Base-by-base conservation (phyloP, 345 rosid species). In the Atalantia buxifolia region DNA sequence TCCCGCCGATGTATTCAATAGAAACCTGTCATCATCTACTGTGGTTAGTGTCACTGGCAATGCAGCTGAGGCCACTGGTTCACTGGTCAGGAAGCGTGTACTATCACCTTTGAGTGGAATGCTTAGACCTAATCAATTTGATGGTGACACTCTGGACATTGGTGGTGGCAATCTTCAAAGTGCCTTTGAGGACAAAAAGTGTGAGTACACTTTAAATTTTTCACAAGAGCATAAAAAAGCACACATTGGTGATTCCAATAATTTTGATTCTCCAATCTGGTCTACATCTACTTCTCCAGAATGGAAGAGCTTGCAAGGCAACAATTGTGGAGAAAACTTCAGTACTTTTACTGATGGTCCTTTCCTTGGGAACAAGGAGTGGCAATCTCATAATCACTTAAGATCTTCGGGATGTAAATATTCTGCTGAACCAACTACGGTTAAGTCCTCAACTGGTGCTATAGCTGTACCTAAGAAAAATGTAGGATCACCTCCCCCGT, bases 181-280 rank as follows among this genome's bases (percentile, higher is more conserved):
- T 74, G 80, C 81, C 71, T 82, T 78, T 66, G 45, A 27, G 22
- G 63, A 71, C 21, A 80, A 38, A 72, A 79, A 9, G 16, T 69
- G 60, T 24, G 81, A 71, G 14, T 73, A 71, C 50, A 69, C 69
- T 76, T n/a, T 79, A 65, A 60, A 77, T 59, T 69, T 67, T 59
- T 69, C 82, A n/a, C 89, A 88, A 67, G 91, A 91, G 75, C 78
- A 76, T 79, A 89, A 91, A 84, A 88, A 89, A 80, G 90, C 86
- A 74, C 87, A 89, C 82, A 73, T 85, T 81, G 75, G 90, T 2
- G 75, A 77, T 63, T 78, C 59, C 67, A 48, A 24, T 77, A 21
- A 50, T 74, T 56, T 83, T 33, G 45, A 61, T 74, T 25, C 77
- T 79, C 78, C 65, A 42, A 36, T 74, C 79, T 24, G 73, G 72